These are phyloP conservation scores for Aspergillus sparsus DNA, from an alignment of 495 filamentous ascomycete species.

Conservation along the genomic window DNA sequence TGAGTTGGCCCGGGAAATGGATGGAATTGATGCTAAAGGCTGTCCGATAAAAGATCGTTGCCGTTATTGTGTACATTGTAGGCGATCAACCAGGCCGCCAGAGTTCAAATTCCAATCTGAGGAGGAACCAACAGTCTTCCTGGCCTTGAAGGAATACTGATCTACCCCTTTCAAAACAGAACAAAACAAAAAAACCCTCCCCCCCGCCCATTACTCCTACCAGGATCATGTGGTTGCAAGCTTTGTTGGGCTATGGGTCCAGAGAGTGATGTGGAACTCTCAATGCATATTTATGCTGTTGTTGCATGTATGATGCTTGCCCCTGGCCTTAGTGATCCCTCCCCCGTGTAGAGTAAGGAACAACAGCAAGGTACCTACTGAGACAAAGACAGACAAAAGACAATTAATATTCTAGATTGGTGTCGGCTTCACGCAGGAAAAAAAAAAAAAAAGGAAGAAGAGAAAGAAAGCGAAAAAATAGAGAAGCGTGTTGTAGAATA, in stretches of 20 bases:
- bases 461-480: not conserved
- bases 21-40: too few relatives aligned
- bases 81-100: too few relatives aligned
- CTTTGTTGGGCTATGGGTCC: not conserved
- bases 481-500: too few relatives aligned
- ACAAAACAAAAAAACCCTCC: too few relatives aligned
- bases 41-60: too few relatives aligned
- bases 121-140: too few relatives aligned
- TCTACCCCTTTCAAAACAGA: too few relatives aligned
- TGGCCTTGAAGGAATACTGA: too few relatives aligned
- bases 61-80: too few relatives aligned
- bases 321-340: slow-evolving; percentile 1
- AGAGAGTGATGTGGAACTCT: not conserved
- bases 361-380: not conserved
- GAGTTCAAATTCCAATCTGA: too few relatives aligned
- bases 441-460: not conserved
- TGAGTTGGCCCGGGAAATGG: too few relatives aligned
- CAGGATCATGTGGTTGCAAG: not conserved
- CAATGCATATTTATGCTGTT: not conserved
- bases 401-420: not conserved
- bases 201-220: not conserved
- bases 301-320: slow-evolving; percentile 6
- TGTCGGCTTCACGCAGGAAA: not conserved
- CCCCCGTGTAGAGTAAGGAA: not conserved
- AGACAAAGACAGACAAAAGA: slow-evolving; percentile 1